Percentiles rank a stretch among this genome's conserved stretches.
phyloP scores from a whole-genome alignment of 257 asterid species.

The Parsonsia alboflavescens region DNA sequence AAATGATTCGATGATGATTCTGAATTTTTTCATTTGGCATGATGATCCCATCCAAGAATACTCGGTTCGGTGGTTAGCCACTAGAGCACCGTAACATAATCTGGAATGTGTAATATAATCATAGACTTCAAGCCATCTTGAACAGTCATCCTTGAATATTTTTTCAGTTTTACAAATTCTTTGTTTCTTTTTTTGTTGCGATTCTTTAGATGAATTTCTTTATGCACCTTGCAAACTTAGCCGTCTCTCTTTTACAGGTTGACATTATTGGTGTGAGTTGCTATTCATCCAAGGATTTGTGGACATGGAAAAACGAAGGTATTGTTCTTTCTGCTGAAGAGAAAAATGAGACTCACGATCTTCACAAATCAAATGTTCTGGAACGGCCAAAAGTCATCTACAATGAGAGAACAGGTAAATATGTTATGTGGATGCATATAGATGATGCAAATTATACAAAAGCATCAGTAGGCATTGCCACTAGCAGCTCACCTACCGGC shows the following conservation, averaged over 20 bases:
- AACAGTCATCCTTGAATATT: neutral
- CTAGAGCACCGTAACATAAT: neutral
- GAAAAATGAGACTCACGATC: constrained; percentile 67
- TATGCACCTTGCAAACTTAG: neutral
- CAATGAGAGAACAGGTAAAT: constrained; percentile 58
- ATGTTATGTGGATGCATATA: constrained; percentile 97
- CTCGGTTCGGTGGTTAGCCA: neutral
- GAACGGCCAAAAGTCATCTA: constrained; percentile 98
- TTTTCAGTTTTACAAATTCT: neutral
- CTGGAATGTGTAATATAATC: neutral
- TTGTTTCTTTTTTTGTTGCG: neutral
- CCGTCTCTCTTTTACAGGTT: constrained; percentile 49
- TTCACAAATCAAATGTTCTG: constrained; percentile 72
- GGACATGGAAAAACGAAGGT: constrained; percentile 97
- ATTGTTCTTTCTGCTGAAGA: constrained; percentile 77
- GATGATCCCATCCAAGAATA: neutral
- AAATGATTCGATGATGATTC: neutral
- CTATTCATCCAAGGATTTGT: constrained; percentile 87
- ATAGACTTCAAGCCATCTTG: neutral
- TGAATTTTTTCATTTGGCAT: neutral
- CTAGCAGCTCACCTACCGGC: constrained; percentile 66
- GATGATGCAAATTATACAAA: constrained; percentile 89
- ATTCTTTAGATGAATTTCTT: neutral
- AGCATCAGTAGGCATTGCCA: constrained; percentile 80
- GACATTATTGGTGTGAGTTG: constrained; percentile 96